Conservation (phyloP, 208 protist species). For the Trypanosoma conorhini region DNA sequence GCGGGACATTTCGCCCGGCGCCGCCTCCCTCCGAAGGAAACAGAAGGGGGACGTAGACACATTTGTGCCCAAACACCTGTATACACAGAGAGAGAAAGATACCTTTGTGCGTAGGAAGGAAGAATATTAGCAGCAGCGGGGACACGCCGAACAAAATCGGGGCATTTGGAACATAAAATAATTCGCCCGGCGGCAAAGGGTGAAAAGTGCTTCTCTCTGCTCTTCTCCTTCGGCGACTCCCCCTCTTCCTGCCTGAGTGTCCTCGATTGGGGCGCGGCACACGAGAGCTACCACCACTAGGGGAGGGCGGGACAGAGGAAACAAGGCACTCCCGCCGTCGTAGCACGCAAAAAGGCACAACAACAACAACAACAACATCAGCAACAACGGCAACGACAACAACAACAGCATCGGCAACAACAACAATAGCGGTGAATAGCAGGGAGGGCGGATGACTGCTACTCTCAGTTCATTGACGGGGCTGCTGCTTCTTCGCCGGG, state of each 20-base stretch:
- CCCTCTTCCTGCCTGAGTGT: neutral
- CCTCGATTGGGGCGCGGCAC: neutral
- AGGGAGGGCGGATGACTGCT: neutral
- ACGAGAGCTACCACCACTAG: neutral
- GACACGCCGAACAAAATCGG: neutral
- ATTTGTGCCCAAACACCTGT: neutral
- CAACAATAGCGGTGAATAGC: neutral
- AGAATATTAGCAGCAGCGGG: neutral
- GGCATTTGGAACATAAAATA: neutral
- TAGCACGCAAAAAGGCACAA: neutral
- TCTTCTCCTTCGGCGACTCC: neutral
- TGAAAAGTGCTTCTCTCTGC: neutral
- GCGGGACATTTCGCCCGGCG: no score
- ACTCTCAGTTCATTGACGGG: slow-evolving; percentile 5
- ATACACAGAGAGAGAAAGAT: neutral
- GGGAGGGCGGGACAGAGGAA: neutral
- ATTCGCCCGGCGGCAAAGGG: neutral
- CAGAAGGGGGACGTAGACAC: neutral
- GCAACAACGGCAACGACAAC: no score
- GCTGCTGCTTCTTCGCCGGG: slow-evolving; percentile 8
- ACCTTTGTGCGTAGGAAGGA: neutral
- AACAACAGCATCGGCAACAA: neutral
- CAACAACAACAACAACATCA: neutral
- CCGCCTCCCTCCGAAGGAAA: neutral
- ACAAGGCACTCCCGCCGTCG: neutral